These are phyloP conservation scores for Fusarium multiceps DNA, from an alignment of 2,329 filamentous ascomycete genomes.

Conservation along the genomic window DNA sequence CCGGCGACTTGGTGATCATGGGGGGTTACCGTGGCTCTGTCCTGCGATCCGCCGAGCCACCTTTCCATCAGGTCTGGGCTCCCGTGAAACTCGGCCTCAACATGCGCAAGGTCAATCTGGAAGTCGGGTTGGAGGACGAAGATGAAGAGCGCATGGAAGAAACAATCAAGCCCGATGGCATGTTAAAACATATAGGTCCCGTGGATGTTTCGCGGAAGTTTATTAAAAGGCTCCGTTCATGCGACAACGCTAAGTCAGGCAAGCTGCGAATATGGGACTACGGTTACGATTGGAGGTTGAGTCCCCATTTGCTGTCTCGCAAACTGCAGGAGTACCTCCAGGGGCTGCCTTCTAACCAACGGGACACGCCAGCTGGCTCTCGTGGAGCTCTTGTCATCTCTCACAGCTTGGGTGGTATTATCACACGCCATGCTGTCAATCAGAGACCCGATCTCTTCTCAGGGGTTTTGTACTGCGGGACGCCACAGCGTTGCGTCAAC, in stretches of 20 bases:
- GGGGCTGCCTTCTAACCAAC: constrained; percentile 77
- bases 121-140: constrained; percentile 82
- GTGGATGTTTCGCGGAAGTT: constrained; percentile 88
- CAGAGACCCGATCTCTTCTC: constrained; percentile 85
- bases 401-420: constrained; percentile 87
- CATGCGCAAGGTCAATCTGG: constrained; percentile 89
- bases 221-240: constrained; percentile 80
- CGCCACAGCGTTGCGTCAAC: constrained; percentile 88
- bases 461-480: constrained; percentile 86
- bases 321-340: constrained; percentile 80
- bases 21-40: constrained; percentile 93
- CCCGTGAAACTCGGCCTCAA: constrained; percentile 94
- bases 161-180: constrained; percentile 84
- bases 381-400: constrained; percentile 84
- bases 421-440: constrained; percentile 90
- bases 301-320: constrained; percentile 78
- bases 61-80: constrained; percentile 91
- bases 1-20: constrained; percentile 87
- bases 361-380: constrained; percentile 61
- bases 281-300: constrained; percentile 94
- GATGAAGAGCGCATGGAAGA: constrained; percentile 88
- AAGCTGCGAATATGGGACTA: constrained; percentile 87
- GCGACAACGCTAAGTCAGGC: constrained; percentile 77
- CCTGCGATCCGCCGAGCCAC: constrained; percentile 83
- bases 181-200: constrained; percentile 91